A percentile compares a stretch with the other conserved stretches of the same genome.
These are phyloP conservation scores for Dothidotthia symphoricarpi DNA, from an alignment of 2,329 filamentous ascomycete genomes.

Conservation along the genomic window DNA sequence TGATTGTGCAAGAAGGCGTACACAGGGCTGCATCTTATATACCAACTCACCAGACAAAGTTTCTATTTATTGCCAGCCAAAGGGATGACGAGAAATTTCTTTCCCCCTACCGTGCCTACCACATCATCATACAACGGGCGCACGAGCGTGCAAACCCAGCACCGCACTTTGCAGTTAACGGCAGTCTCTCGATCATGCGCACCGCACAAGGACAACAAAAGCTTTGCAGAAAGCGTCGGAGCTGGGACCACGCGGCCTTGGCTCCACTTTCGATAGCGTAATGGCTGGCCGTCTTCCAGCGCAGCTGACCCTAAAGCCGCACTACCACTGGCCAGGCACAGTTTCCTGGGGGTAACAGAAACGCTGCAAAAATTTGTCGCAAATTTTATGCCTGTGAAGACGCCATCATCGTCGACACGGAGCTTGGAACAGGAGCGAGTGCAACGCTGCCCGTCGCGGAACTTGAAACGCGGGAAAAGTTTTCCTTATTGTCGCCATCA, in stretches of 20 bases:
- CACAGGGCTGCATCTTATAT: conserved; percentile 11
- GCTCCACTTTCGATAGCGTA: conserved; percentile 29
- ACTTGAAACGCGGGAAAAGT: conserved; percentile 24
- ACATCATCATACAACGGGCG: conserved; percentile 23
- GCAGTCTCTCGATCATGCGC: conserved; percentile 40
- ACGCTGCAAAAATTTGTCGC: conserved; percentile 21
- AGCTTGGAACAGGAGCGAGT: conserved; percentile 14
- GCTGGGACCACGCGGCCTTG: conserved; percentile 7
- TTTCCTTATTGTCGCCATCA: conserved; percentile 13
- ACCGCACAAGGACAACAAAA: conserved; percentile 23
- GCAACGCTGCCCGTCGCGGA: conserved; percentile 13
- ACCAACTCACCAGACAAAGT: neutral
- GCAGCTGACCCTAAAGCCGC: conserved; percentile 24
- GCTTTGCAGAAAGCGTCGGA: conserved; percentile 15
- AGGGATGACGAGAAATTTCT: conserved; percentile 20
- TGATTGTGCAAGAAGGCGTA: conserved; percentile 18
- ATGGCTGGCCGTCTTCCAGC: conserved; percentile 21
- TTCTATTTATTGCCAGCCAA: conserved; percentile 1
- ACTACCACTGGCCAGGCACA: conserved; percentile 11
- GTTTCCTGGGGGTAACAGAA: conserved; percentile 32
- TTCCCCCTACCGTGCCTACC: conserved; percentile 20
- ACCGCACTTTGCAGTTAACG: conserved; percentile 47
- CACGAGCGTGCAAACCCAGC: conserved; percentile 21
- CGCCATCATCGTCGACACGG: conserved; percentile 25
- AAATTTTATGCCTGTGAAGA: conserved; percentile 21